phyloP scores from a whole-genome alignment of 1,284 basidiomycete genomes.

The Sanghuangporus baumii region DNA sequence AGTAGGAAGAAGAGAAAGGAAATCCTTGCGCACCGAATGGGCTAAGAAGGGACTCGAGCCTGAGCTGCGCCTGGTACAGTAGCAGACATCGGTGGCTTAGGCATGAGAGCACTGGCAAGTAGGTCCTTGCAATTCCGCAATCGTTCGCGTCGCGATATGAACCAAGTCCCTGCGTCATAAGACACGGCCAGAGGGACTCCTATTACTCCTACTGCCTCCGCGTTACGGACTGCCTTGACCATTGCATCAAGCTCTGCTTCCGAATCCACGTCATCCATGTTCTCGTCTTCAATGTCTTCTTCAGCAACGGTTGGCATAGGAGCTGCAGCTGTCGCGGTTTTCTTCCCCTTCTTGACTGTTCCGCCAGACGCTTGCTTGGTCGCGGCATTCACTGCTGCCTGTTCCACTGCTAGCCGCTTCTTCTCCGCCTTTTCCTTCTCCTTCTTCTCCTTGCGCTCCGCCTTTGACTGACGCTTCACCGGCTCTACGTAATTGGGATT shows the following conservation, averaged over 20 bases:
- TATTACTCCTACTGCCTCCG: slow-evolving; percentile 46
- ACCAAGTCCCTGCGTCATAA: slow-evolving; percentile 54
- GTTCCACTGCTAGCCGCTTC: slow-evolving; percentile 62
- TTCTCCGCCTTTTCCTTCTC: slow-evolving; percentile 74
- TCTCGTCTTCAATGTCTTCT: slow-evolving; percentile 54
- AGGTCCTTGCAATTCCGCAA: slow-evolving; percentile 63
- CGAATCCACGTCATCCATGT: slow-evolving; percentile 75
- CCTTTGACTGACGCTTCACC: slow-evolving; percentile 76
- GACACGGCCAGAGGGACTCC: slow-evolving; percentile 46
- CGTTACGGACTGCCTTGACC: slow-evolving; percentile 46
- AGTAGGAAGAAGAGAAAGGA: too few relatives aligned
- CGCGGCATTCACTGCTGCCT: slow-evolving; percentile 47
- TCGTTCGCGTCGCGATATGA: slow-evolving; percentile 68
- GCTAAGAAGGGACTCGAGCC: not conserved
- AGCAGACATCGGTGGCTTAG: slow-evolving; percentile 5
- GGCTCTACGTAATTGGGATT: slow-evolving; percentile 96
- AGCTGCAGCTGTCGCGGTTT: slow-evolving; percentile 29
- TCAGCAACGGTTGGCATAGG: slow-evolving; percentile 21
- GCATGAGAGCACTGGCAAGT: slow-evolving; percentile 48
- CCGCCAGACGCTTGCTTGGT: slow-evolving; percentile 35
- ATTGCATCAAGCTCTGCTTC: slow-evolving; percentile 64
- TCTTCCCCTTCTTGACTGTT: slow-evolving; percentile 55
- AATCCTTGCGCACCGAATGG: not conserved
- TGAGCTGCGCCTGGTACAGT: not conserved
- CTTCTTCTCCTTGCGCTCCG: slow-evolving; percentile 74